Conservation (phyloP, 441 rosid genomes). For the Populus hybrid region DNA sequence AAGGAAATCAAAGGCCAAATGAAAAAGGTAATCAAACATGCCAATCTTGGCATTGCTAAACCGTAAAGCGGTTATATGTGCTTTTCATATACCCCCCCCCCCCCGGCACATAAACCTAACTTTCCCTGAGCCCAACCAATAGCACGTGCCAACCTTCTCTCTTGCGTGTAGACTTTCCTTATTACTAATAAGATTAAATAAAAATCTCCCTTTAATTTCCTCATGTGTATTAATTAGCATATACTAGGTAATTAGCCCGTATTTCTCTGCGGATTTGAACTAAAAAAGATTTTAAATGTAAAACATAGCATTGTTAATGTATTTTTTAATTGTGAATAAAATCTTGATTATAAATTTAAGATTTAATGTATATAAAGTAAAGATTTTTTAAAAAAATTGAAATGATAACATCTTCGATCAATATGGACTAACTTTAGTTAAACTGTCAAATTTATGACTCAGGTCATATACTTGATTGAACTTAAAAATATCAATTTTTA, state of each 20-base stretch:
- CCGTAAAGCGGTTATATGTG: conserved; percentile 51
- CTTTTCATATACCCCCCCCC: conserved; percentile 34
- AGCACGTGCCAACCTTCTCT: conserved; percentile 27
- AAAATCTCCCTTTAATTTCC: background rate
- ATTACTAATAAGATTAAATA: background rate
- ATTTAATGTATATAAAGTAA: too few species aligned
- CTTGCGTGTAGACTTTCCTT: conserved; percentile 4
- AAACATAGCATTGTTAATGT: too few species aligned
- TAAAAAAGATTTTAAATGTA: too few species aligned
- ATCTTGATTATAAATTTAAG: too few species aligned
- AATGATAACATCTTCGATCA: too few species aligned
- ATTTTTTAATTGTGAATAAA: too few species aligned
- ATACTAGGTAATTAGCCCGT: too few species aligned
- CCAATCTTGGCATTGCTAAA: conserved; percentile 42
- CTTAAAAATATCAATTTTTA: too few species aligned
- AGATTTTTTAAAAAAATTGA: too few species aligned
- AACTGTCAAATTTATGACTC: rapidly evolving
- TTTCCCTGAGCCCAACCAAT: conserved; percentile 6
- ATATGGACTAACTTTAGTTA: rapidly evolving
- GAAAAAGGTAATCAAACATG: conserved; percentile 26
- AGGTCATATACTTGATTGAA: rapidly evolving
- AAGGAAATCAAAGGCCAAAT: conserved; percentile 7
- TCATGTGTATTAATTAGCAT: background rate
- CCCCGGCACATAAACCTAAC: conserved; percentile 26
- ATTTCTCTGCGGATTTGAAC: too few species aligned